These are phyloP conservation scores for Pythium sukuiense DNA, from an alignment of 352 stramenopile genomes.

Conservation along the genomic window DNA sequence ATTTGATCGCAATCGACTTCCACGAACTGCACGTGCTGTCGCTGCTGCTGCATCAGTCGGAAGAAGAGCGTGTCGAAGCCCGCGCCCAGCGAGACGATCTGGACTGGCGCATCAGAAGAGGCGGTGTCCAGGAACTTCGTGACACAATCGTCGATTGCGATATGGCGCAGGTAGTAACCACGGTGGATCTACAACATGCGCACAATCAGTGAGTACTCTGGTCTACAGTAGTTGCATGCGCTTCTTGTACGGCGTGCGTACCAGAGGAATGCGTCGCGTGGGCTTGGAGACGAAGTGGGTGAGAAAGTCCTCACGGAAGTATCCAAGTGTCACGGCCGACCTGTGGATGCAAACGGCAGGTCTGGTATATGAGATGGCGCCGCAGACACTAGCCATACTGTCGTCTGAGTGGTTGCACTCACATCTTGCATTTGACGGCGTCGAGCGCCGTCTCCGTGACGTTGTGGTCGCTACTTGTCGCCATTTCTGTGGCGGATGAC, in stretches of 20 bases:
- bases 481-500: constrained; percentile 9
- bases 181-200: constrained; percentile 57
- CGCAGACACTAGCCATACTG: neutral
- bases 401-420: constrained; percentile 7
- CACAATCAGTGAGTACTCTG: neutral
- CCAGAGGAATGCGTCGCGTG: constrained; percentile 65
- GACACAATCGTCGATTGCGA: constrained; percentile 54
- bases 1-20: constrained; percentile 71
- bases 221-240: neutral
- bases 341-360: constrained; percentile 33
- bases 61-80: constrained; percentile 82
- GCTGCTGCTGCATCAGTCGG: constrained; percentile 39
- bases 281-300: constrained; percentile 57
- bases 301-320: constrained; percentile 67
- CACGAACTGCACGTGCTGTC: constrained; percentile 33
- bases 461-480: constrained; percentile 68
- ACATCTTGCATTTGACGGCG: constrained; percentile 79
- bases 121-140: constrained; percentile 41
- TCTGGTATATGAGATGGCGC: neutral
- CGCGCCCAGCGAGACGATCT: constrained; percentile 71
- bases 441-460: constrained; percentile 79
- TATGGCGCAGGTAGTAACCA: constrained; percentile 72
- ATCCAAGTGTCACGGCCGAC: constrained; percentile 56
- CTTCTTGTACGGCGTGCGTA: constrained; percentile 16
- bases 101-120: constrained; percentile 19